Evolutionary conservation across 257 asterid genomes (phyloP), one percentile per base, ranked within the genome.

Genomic region (Leptodermis oblonga): DNA sequence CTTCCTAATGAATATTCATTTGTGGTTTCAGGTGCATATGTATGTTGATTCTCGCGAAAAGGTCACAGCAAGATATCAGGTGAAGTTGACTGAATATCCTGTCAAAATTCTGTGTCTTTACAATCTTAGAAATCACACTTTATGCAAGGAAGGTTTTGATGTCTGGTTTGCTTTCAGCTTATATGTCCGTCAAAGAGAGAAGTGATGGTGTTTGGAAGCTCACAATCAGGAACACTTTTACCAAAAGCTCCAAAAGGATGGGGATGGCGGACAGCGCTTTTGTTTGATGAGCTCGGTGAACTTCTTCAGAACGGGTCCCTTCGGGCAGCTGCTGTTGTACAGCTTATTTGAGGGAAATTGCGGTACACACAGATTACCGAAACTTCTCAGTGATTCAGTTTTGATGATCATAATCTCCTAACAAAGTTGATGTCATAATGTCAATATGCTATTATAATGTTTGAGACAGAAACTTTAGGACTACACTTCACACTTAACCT

Each of bases 231-330:
- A 78, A 91, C 97, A 17, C 97, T 94, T 73, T 78, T 94, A 26
- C 97, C 99, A 12, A 94, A 94, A 82, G 97, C 97, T 69, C 99
- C 99, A 46, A 94, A 94, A 69, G 99, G 99, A 75, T 90, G 99
- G 97, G 99, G 99, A 45, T 94, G 99, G 99, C 94, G 99, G 65
- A 83, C 99, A 2, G 96, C 99, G 31, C 79, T 94, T 76, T 62
- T 89, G 59, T 94, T 93, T 48, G 85, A 90, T 25, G 96, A 94
- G 80, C 96, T 94, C 11, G 86, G 87, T 0, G 96, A 90, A 73
- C 96, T 85, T 56, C 92, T 90, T 76, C 97, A 90, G 72, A 86
- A 89, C 11, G 97, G 96, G 31, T 86, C 95, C 39, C 86, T 94
- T 2, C 84, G 99, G 41, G 74, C 90, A 62, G 96, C 99, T 64